Evolutionary conservation across 139 green algal genomes (phyloP).

Genomic region (Chlorella vulgaris): DNA sequence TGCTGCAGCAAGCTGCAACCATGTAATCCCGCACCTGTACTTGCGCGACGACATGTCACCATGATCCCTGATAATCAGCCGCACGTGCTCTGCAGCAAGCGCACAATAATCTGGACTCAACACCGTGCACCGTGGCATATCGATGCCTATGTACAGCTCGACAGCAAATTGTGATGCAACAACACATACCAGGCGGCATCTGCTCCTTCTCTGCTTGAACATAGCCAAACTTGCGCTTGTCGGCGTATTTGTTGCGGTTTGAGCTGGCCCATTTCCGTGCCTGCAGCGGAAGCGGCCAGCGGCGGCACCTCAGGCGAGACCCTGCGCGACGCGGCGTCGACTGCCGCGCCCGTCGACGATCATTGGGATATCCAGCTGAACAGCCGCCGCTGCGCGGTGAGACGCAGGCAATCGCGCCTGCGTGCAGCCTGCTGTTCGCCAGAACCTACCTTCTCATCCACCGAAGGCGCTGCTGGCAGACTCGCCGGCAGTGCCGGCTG

Average conservation of each 20-base stretch:
- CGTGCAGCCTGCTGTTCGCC: too few species aligned
- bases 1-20: neutral
- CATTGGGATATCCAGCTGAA: too few species aligned
- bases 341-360: too few species aligned
- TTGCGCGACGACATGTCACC: constrained; percentile 98
- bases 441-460: too few species aligned
- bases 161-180: neutral
- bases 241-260: constrained; percentile 90
- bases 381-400: too few species aligned
- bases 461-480: too few species aligned
- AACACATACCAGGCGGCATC: constrained; percentile 82
- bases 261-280: constrained; percentile 95
- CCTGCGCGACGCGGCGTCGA: too few species aligned
- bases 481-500: too few species aligned
- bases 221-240: constrained; percentile 93
- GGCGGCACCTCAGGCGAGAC: too few species aligned
- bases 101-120: neutral
- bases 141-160: neutral
- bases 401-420: too few species aligned
- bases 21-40: constrained; percentile 61
- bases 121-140: neutral
- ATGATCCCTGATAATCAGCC: constrained; percentile 98
- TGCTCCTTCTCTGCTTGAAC: constrained; percentile 95
- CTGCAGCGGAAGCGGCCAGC: constrained; percentile 70
- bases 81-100: constrained; percentile 85